Percentiles rank a stretch among this genome's conserved stretches.
phyloP scores from a whole-genome alignment of 352 stramenopile genomes.

The Phytophthora pisi region DNA sequence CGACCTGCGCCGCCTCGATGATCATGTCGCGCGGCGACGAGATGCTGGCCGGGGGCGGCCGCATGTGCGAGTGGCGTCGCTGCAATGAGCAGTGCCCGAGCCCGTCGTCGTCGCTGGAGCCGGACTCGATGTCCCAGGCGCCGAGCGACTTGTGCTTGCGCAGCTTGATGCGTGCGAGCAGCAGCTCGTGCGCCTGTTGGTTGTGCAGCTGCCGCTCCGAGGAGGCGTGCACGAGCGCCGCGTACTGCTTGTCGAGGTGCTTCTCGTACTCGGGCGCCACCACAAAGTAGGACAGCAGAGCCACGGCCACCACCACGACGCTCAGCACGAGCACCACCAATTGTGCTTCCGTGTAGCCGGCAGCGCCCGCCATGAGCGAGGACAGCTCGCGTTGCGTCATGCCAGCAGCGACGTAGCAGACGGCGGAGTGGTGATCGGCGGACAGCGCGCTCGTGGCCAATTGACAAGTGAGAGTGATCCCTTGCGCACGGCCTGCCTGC shows the following conservation, averaged over 20 bases:
- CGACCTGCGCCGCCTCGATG: slow-evolving; percentile 20
- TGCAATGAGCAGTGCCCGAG: slow-evolving; percentile 8
- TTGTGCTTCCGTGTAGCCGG: slow-evolving; percentile 54
- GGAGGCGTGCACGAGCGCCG: slow-evolving; percentile 42
- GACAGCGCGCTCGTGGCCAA: slow-evolving; percentile 1
- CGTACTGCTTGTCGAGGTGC: slow-evolving; percentile 66
- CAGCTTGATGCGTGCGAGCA: slow-evolving; percentile 31
- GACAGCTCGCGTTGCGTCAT: slow-evolving; percentile 30
- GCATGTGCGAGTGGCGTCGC: slow-evolving; percentile 32
- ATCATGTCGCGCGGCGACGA: slow-evolving; percentile 18
- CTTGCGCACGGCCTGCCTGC: neutral
- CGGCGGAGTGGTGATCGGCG: neutral
- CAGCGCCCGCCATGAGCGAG: slow-evolving; percentile 16
- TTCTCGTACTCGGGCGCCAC: slow-evolving; percentile 81
- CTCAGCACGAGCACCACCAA: slow-evolving; percentile 60
- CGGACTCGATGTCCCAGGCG: slow-evolving; percentile 52
- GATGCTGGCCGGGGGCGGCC: slow-evolving; percentile 19
- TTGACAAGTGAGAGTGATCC: slow-evolving; percentile 28
- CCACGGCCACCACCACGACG: slow-evolving; percentile 58
- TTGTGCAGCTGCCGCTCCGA: slow-evolving; percentile 27
- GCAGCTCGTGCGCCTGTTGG: slow-evolving; percentile 26
- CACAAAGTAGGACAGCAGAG: slow-evolving; percentile 82
- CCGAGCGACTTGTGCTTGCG: slow-evolving; percentile 50
- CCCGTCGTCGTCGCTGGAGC: slow-evolving; percentile 52
- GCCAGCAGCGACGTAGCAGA: neutral